Conservation (phyloP, 1,139 yeast species). For the Hemisphaericaspora xylofermentans region DNA sequence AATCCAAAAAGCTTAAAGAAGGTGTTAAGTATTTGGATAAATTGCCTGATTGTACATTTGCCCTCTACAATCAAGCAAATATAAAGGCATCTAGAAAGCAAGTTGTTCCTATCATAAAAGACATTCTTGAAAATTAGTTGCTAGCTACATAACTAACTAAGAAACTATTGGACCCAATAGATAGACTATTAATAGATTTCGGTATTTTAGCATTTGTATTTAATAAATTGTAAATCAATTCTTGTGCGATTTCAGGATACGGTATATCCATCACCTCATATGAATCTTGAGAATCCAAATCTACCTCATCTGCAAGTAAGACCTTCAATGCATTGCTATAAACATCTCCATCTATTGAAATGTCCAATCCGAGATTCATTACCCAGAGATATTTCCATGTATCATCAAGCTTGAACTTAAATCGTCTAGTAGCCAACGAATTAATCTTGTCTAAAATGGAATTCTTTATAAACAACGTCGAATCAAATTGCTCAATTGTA, state of each 20-base stretch:
- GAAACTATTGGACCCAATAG: conserved; percentile 11
- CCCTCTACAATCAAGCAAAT: conserved; percentile 52
- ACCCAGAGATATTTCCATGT: conserved; percentile 67
- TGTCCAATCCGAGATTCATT: conserved; percentile 47
- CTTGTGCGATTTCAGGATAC: conserved; percentile 19
- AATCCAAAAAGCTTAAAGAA: conserved; percentile 14
- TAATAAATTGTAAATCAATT: conserved; percentile 25
- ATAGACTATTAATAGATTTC: conserved; percentile 6
- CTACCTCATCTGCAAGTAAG: conserved; percentile 22
- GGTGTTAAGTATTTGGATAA: conserved; percentile 13
- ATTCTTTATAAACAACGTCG: conserved; percentile 37
- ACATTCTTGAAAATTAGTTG: conserved; percentile 23
- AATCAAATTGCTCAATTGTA: conserved; percentile 21
- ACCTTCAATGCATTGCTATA: conserved; percentile 41
- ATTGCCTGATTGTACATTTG: conserved; percentile 16
- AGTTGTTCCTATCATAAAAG: conserved; percentile 66
- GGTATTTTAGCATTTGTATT: conserved; percentile 20
- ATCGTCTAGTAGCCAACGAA: conserved; percentile 45
- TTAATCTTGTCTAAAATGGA: conserved; percentile 45
- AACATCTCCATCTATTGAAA: conserved; percentile 19
- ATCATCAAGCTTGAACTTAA: conserved; percentile 60
- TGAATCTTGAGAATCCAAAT: conserved; percentile 23
- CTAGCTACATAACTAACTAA: conserved; percentile 12
- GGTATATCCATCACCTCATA: conserved; percentile 37
- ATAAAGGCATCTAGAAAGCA: conserved; percentile 74